These are phyloP conservation scores for Schizophyllum commune DNA, from an alignment of 1,284 basidiomycete species.

Conservation along the genomic window DNA sequence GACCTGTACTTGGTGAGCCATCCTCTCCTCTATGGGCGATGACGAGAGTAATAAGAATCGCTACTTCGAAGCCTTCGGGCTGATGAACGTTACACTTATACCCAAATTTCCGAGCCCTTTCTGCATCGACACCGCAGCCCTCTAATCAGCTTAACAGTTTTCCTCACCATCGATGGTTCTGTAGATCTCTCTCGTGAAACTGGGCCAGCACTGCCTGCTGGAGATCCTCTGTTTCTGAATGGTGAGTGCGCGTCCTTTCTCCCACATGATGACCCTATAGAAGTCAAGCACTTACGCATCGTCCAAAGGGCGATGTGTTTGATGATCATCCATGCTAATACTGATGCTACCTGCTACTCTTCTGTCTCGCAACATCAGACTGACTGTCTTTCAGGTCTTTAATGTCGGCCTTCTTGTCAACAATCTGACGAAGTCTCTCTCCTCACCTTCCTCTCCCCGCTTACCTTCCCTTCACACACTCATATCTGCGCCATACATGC, in stretches of 20 bases:
- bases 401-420: constrained; percentile 2
- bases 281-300: constrained; percentile 72
- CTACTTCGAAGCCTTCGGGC: constrained; percentile 69
- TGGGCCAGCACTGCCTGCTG: neutral
- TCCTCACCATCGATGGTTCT: neutral
- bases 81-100: constrained; percentile 66
- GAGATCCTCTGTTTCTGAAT: neutral
- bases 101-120: constrained; percentile 77
- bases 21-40: constrained; percentile 20
- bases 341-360: constrained; percentile 37
- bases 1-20: constrained; percentile 22
- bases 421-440: neutral
- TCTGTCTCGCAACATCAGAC: constrained; percentile 4
- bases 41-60: constrained; percentile 72
- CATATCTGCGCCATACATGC: neutral
- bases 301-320: constrained; percentile 54
- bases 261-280: constrained; percentile 51
- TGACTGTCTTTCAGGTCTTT: constrained; percentile 10
- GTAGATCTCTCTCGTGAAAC: too few species aligned
- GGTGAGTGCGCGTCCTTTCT: constrained; percentile 30
- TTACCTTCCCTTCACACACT: neutral
- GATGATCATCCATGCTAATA: constrained; percentile 83
- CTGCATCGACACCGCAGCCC: neutral
- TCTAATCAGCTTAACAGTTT: neutral
- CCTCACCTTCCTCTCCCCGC: neutral